A percentile compares a stretch with the other conserved stretches of the same genome.
Evolutionary conservation across 1,284 basidiomycete genomes (phyloP).

Genomic region (Sparassis latifolia): DNA sequence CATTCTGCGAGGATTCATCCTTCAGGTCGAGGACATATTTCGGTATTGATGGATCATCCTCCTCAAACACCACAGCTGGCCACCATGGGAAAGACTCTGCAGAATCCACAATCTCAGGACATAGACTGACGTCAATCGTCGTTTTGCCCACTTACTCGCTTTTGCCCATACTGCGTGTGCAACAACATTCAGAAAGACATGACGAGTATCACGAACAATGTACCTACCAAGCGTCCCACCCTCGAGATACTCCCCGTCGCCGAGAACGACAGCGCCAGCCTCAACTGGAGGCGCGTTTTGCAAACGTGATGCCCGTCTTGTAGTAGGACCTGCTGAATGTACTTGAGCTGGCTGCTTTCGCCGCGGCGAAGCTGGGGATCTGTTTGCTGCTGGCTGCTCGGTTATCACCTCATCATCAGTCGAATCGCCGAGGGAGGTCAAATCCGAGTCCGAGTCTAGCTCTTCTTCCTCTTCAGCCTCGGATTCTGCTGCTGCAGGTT

Average conservation of each 20-base stretch:
- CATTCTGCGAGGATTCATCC: conserved; percentile 3
- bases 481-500: background rate
- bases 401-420: conserved; percentile 11
- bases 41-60: conserved; percentile 33
- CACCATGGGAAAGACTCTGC: conserved; percentile 37
- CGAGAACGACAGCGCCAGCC: conserved; percentile 17
- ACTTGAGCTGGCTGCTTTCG: background rate
- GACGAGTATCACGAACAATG: background rate
- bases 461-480: background rate
- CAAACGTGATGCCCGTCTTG: too few relatives aligned
- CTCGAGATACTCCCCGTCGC: conserved; percentile 25
- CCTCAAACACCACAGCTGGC: conserved; percentile 37
- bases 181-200: background rate
- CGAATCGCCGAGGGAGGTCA: conserved; percentile 27
- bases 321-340: background rate
- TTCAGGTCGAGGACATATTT: conserved; percentile 23
- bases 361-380: background rate
- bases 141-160: conserved; percentile 22
- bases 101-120: background rate
- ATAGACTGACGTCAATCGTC: background rate
- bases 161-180: conserved; percentile 37
- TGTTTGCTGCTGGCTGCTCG: background rate
- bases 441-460: conserved; percentile 18
- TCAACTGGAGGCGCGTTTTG: conserved; percentile 1
- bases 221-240: conserved; percentile 33